Base-by-base conservation (phyloP, 1,139 yeast genomes). In the Taiozyma sp. region DNA sequence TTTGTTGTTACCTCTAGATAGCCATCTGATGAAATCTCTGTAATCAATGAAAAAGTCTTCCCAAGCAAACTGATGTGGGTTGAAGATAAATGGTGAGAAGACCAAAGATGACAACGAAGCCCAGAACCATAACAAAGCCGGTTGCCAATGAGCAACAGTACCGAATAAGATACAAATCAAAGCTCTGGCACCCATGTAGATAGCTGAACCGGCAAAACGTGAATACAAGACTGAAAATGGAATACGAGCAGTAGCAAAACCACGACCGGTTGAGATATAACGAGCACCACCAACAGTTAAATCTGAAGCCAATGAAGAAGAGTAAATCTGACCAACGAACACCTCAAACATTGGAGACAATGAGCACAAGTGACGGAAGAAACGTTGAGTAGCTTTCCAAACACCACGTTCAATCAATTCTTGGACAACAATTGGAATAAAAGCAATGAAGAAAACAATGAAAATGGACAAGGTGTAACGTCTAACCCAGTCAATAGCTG, bases 51-150 rank as follows among this genome's bases (percentile, higher is more conserved):
- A 93, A 83, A 89, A 95, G 74, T 93, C 99, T 70, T 91, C 96
- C 96, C 97, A 91, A 52, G 99, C 88, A 72, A 95, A 93, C 76
- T 93, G 99, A 75, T 93, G 99, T 52, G 99, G 99, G 76, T 93
- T 93, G 81, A 90, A 93, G 58, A 93, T 69, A 71, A 93, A 92
- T 65, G 99, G 99, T 47, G 98, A 87, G 65, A 91, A 82, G 75
- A 91, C 82, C 76, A 93, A 81, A 8, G 99, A 89, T 50, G 92
- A 79, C 64, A 92, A 77, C 24, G 97, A 88, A 52, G 96, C 92
- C 97, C 98, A 93, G 84, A 95, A 95, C 98, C 99, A 93, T 64
- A 93, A 74, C 66, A 95, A 78, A 51, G 98, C 96, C 39, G 98
- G 88, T 74, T 93, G 97, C 99, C 99, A 93, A 72, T 88, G 91